Base-by-base conservation (phyloP, 768 basidiomycete genomes). In the Lactarius deliciosus region DNA sequence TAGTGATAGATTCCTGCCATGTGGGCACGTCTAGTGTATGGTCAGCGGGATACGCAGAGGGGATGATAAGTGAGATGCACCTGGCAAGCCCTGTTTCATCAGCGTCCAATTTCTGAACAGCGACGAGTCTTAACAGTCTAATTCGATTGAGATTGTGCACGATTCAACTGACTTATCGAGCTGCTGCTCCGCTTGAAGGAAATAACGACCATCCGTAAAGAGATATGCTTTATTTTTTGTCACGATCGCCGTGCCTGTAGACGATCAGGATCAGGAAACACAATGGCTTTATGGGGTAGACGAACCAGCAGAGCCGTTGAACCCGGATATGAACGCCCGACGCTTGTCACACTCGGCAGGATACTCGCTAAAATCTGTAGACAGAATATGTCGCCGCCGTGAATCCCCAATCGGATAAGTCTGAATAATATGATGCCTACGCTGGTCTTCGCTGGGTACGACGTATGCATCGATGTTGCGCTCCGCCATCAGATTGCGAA, bases 141-240 rank as follows among this genome's bases (percentile, higher is more conserved):
- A 4, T 40, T 57, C 13, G 41, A 38, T 66, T 20, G 41, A 22
- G 16, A 47, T 64, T 7, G 25, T 55, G 36, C 25, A 57, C 16
- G 5, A n/a, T 32, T 32, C 8, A 16, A 72, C 86, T 75, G 70
- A 92, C 93, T 82, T 68, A 75, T 96, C 94, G 70, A 99, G 79
- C 77, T 99, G 93, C 69, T 94, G 85, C 67, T 83, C 86, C 0
- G 97, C 97, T 77, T 99, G 96, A 38, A 98, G 79, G 73, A 91
- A 97, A 74, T 99, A 99, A 55, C 96, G 80, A 3, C 96, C 97
- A 79, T 99, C 96, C 2, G 96, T 98, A 78, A 96, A 98, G 58
- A 97, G 81, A 68, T 81, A 86, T 0, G 95, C 96, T 5, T 86
- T 79, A 34, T 87, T 79, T 57, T 78, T 73, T 0, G 92, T 91